Base-by-base conservation (phyloP, 2,329 filamentous ascomycete species). In the Colletotrichum falcatum region DNA sequence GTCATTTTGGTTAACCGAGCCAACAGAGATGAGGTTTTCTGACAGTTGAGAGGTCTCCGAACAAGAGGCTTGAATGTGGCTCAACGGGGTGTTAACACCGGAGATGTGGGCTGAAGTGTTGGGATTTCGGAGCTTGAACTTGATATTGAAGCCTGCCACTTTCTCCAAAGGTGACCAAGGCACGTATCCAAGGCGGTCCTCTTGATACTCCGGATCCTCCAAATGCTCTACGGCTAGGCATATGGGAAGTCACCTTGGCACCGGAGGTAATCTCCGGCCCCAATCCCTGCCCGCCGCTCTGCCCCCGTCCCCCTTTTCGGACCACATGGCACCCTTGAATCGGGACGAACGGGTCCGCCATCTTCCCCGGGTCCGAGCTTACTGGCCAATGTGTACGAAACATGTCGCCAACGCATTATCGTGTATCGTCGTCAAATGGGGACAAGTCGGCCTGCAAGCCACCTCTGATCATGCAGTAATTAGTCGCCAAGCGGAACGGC, bases 371-470 rank as follows among this genome's bases (percentile, higher is more conserved):
- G 44, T 76, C 74, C 77, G 76, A 79, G 3, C 73, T 59, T 61
- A 74, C 14, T 54, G 59, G n/a, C 79, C 77, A 49, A 56, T 73
- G 48, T n/a, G n/a, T n/a, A n/a, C n/a, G n/a, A n/a, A n/a, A n/a
- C n/a, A n/a, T n/a, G n/a, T n/a, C n/a, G 68, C 63, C 23, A 74
- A 76, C 2, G 73, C 73, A 4, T 49, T 74, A 70, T 23, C 75
- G 65, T 9, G 77, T 76, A 16, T 79, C 70, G 1, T 76, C 78
- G 1, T 74, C 61, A 3, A 80, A 54, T 5, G 79, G 74, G 18
- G 79, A 49, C 39, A 79, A 42, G 59, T 79, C 78, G 0, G 77
- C 78, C 26, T 75, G 68, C 12, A 64, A 53, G 0, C 77, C 78
- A 9, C 61, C 66, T 18, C 61, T 48, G 28, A 79, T 61, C 4